Evolutionary conservation across 306 rosid genomes (phyloP), one percentile per base, ranked within the genome.

Genomic region (Luffa acutangula): DNA sequence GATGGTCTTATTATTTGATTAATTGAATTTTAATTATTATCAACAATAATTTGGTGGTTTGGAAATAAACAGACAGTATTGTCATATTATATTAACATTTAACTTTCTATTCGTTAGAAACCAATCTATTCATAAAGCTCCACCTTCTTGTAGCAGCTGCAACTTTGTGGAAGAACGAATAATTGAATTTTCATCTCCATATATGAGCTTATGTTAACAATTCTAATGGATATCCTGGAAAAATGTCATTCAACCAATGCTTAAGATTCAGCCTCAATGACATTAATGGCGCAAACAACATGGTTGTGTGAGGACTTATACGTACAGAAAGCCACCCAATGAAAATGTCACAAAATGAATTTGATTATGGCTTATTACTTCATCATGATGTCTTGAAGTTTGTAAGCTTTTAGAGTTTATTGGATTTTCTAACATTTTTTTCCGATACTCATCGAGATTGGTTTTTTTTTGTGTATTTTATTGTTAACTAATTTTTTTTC

Each of bases 11-110:
- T 17, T 57, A 79, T 78, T 51, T 58, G 72, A 56, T 31, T 31
- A 66, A 78, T 42, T 81, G 63, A 36, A 46, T 71, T 85, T 45
- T 77, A 37, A 25, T 5, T 71, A 71, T 71, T 71, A 25, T 48
- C 58, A 31, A 20, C 42, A 8, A 33, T 34, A 14, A 34, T 49
- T 51, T 49, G 58, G 20, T 72, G 77, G 10, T 48, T 31, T 25
- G 59, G 77, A 45, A 46, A 45, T 15, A 12, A 33, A 48, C 45
- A 34, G 11, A 51, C 62, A 51, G 60, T 72, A 13, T 48, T 25
- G 58, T 54, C 2, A 34, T 17, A 74, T 74, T 15, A 33, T 74
- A 49, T 49, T 2, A 51, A 74, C 31, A 66, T 41, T 52, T 39
- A 39, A 7, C 51, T 39, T 66, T 60, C 34, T 60, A 59, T 59